phyloP scores from a whole-genome alignment of 169 alveolate species.

The Plasmodium gallinaceum region DNA sequence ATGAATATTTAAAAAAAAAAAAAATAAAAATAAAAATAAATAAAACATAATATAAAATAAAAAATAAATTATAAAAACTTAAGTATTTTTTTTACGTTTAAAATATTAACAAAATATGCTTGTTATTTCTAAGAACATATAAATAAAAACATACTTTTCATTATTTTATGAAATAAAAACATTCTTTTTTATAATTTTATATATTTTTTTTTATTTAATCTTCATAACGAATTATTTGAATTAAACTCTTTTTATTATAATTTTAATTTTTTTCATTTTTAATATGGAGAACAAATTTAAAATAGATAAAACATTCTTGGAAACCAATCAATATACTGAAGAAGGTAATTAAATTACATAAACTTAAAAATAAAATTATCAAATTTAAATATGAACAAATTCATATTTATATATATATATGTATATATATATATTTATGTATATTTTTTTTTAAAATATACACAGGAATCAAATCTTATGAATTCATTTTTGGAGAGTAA shows the following conservation, averaged over 20 bases:
- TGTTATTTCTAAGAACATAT: too few species aligned
- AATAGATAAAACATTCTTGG: constrained; percentile 27
- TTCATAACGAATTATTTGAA: not conserved
- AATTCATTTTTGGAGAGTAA: constrained; percentile 66
- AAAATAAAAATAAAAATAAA: too few species aligned
- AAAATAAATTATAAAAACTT: too few species aligned
- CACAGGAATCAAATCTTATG: constrained; percentile 39
- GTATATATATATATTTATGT: not conserved
- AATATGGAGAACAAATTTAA: constrained; percentile 4
- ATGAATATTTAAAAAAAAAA: too few species aligned
- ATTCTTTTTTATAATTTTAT: too few species aligned
- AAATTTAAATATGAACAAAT: not conserved
- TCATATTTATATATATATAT: not conserved
- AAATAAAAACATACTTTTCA: too few species aligned
- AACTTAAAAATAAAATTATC: not conserved
- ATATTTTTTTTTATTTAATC: not conserved
- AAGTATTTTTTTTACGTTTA: too few species aligned
- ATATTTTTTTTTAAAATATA: not conserved
- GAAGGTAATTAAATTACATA: constrained; percentile 24
- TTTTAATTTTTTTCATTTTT: not conserved
- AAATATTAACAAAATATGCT: too few species aligned
- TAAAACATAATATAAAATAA: too few species aligned
- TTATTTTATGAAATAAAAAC: too few species aligned
- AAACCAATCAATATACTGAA: constrained; percentile 39
- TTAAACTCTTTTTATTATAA: not conserved